Conservation (phyloP, 1,139 yeast species). For the Magnusiomyces tetraspermus region DNA sequence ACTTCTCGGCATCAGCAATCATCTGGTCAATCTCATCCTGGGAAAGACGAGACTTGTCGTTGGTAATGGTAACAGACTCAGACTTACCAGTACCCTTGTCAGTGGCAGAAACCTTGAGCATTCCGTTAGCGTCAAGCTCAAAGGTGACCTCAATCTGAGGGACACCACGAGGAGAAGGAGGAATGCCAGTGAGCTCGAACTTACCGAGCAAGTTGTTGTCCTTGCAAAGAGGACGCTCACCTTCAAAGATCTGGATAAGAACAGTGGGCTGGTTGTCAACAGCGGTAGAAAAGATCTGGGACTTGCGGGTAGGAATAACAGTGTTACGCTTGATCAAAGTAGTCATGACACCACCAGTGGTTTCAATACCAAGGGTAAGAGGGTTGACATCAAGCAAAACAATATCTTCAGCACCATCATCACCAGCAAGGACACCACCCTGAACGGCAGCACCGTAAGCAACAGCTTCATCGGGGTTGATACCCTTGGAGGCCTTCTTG, state of each 20-base stretch:
- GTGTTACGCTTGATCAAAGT: constrained; percentile 95
- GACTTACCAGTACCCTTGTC: constrained; percentile 97
- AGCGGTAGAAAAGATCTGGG: constrained; percentile 93
- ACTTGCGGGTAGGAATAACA: constrained; percentile 92
- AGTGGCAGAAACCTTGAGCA: constrained; percentile 83
- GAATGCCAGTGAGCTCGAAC: constrained; percentile 90
- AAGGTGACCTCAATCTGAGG: constrained; percentile 96
- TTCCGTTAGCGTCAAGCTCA: constrained; percentile 91
- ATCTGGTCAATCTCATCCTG: constrained; percentile 86
- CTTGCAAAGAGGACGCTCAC: constrained; percentile 93
- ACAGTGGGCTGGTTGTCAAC: constrained; percentile 98
- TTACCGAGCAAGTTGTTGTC: constrained; percentile 94
- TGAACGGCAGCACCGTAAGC: constrained; percentile 98
- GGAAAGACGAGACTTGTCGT: constrained; percentile 94
- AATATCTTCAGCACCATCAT: constrained; percentile 72
- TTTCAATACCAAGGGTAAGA: constrained; percentile 90
- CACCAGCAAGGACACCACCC: constrained; percentile 92
- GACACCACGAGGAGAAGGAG: constrained; percentile 97
- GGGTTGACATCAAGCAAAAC: constrained; percentile 89
- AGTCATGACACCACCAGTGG: constrained; percentile 97
- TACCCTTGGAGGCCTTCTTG: constrained; percentile 90
- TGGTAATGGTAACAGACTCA: constrained; percentile 87
- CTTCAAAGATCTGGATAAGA: constrained; percentile 90
- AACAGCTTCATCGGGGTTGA: constrained; percentile 96
- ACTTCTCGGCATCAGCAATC: constrained; percentile 92